phyloP scores from a whole-genome alignment of 306 rosid genomes.

The Fragaria iinumae region DNA sequence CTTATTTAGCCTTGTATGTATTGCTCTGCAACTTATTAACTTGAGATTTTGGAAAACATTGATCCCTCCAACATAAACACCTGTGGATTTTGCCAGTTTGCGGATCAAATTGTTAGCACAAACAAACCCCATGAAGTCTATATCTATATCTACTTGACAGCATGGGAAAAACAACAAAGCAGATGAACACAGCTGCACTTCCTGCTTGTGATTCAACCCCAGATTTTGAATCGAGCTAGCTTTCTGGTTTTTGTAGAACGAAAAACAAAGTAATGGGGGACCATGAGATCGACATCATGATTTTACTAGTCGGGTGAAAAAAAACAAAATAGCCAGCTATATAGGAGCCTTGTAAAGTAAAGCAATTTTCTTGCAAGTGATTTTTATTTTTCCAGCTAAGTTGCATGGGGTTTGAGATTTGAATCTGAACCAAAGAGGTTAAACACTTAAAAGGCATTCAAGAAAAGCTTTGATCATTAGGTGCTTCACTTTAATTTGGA shows the following conservation, averaged over 20 bases:
- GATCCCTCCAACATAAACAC: not conserved
- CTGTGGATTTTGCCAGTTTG: not conserved
- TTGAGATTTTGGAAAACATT: not conserved
- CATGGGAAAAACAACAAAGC: not conserved
- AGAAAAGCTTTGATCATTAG: not conserved
- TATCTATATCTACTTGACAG: not conserved
- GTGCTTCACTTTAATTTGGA: not conserved
- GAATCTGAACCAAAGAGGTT: not conserved
- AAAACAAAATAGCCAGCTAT: not conserved
- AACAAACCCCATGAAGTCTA: slow-evolving; percentile 1
- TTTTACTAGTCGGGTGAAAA: slow-evolving; percentile 4
- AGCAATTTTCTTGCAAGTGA: not conserved
- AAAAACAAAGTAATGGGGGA: not conserved
- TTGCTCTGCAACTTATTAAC: not conserved
- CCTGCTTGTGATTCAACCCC: slow-evolving; percentile 1
- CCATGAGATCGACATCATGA: not conserved
- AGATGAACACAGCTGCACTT: not conserved
- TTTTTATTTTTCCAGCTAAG: slow-evolving; percentile 31
- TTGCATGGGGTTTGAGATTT: slow-evolving; percentile 4
- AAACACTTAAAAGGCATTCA: not conserved
- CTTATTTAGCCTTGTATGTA: not conserved
- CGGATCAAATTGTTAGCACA: not conserved
- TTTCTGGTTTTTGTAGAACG: not conserved
- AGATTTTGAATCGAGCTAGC: not conserved
- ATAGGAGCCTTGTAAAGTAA: not conserved